A percentile compares a stretch with the other conserved stretches of the same genome.
phyloP scores from a whole-genome alignment of 805 yeast species.

The Candida morakotiae region DNA sequence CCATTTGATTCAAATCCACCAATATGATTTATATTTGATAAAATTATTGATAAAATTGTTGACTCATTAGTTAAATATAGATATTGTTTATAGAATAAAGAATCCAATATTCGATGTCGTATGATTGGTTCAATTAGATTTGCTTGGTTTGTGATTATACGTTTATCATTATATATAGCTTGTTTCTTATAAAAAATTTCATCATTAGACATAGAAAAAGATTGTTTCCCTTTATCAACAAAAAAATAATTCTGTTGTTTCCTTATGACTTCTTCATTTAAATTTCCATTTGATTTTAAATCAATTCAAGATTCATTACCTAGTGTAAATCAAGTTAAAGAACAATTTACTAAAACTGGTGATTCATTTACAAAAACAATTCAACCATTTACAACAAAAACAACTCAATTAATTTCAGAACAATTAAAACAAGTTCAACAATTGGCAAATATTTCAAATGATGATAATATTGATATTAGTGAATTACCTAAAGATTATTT shows the following conservation, averaged over 20 bases:
- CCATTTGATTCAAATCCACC: constrained; percentile 58
- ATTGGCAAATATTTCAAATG: constrained; percentile 24
- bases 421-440: constrained; percentile 53
- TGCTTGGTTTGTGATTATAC: constrained; percentile 26
- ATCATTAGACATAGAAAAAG: background rate
- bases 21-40: constrained; percentile 36
- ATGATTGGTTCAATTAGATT: constrained; percentile 38
- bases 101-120: constrained; percentile 39
- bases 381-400: constrained; percentile 56
- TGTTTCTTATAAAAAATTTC: constrained; percentile 11
- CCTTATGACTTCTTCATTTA: constrained; percentile 28
- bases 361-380: constrained; percentile 41
- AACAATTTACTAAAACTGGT: constrained; percentile 35
- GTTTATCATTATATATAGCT: constrained; percentile 24
- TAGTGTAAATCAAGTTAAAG: constrained; percentile 35
- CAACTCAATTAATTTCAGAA: constrained; percentile 56
- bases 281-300: constrained; percentile 36
- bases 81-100: constrained; percentile 40
- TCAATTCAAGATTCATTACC: constrained; percentile 40
- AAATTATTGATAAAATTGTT: constrained; percentile 31
- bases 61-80: constrained; percentile 38
- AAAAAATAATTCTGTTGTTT: background rate
- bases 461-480: constrained; percentile 42
- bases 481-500: constrained; percentile 74
- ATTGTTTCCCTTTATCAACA: background rate